Evolutionary conservation across 2,329 filamentous ascomycete genomes (phyloP).

Genomic region (Neurospora sp.): DNA sequence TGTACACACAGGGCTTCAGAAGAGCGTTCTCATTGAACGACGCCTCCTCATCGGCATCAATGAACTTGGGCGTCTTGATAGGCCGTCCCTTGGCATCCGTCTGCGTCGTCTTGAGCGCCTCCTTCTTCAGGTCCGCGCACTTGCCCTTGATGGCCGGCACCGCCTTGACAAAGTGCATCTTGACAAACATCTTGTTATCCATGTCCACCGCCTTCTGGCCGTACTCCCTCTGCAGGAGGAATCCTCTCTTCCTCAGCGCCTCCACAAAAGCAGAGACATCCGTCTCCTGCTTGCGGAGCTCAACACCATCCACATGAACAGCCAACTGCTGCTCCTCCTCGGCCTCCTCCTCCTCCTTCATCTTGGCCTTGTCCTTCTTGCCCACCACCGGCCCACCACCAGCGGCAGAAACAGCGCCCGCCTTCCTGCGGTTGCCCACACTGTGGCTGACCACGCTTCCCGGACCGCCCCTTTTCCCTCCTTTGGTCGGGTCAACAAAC

Average conservation of each 20-base stretch:
- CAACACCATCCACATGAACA: slow-evolving; percentile 60
- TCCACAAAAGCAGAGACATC: slow-evolving; percentile 83
- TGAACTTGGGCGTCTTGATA: slow-evolving; percentile 42
- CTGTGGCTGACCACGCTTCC: slow-evolving; percentile 52
- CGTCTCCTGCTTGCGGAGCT: slow-evolving; percentile 60
- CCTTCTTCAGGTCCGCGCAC: slow-evolving; percentile 55
- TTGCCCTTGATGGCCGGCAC: slow-evolving; percentile 67
- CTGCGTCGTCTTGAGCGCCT: slow-evolving; percentile 28
- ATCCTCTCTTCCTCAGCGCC: slow-evolving; percentile 70
- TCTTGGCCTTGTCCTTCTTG: slow-evolving; percentile 34
- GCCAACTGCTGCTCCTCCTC: slow-evolving; percentile 47
- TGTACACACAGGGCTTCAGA: slow-evolving; percentile 94
- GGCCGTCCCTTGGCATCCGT: slow-evolving; percentile 28
- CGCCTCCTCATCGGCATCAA: slow-evolving; percentile 47
- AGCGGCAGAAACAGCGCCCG: no score
- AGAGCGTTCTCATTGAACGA: slow-evolving; percentile 55
- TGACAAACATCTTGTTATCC: slow-evolving; percentile 96
- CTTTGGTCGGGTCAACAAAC: slow-evolving; percentile 49
- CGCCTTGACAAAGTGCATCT: slow-evolving; percentile 90
- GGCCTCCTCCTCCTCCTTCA: slow-evolving; percentile 36
- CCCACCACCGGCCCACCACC: slow-evolving; percentile 16
- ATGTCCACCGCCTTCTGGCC: slow-evolving; percentile 57
- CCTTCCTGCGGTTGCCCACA: slow-evolving; percentile 58
- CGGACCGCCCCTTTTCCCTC: slow-evolving; percentile 30
- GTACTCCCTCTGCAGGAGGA: slow-evolving; percentile 63